Evolutionary conservation across 78 protist genomes (phyloP), one percentile per base, ranked within the genome.

Genomic region (Protostelium mycophagum): DNA sequence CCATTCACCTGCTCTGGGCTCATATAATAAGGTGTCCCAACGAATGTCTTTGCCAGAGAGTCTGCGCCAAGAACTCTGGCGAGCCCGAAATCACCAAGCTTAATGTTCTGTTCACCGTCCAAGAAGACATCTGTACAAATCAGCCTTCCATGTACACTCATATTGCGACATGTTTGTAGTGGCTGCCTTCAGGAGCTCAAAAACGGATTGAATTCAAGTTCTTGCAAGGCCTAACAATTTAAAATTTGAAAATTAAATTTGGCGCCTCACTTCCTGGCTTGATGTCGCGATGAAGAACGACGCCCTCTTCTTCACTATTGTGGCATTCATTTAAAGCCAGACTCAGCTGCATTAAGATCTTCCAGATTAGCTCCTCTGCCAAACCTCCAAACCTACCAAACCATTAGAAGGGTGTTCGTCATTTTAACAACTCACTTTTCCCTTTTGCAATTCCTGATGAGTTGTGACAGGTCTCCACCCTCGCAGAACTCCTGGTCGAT

Each of bases 51-150:
- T 9, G 99, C 98, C n/a, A 88, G 85, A 38, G 85, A 37, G 28
- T 90, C 87, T 37, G 88, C 38, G 38, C 91, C 90, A 38, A 97
- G 94, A n/a, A 92, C 93, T 10, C 95, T 86, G 10, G 97, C 94
- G 63, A 97, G 90, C n/a, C 99, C 99, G 83, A 98, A 98, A 85
- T 98, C 99, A 31, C 98, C 98, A 25, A 98, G 94, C 86, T 97
- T 97, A 38, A 95, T 90, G 85, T 39, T 91, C n/a, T 91, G 86
- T 83, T 29, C 35, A 85, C 86, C 86, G 10, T 91, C 97, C 34
- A 98, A 31, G 89, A 97, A 95, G 38, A 97, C 88, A 89, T 98
- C 95, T 28, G 88, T 91, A 25, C 31, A 16, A 51, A 51, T 16
- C 16, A 16, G 16, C 31, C 73, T 25, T 51, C 73, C n/a, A n/a